Base-by-base conservation (phyloP, 345 rosid species). In the Leavenworthia alabamica region DNA sequence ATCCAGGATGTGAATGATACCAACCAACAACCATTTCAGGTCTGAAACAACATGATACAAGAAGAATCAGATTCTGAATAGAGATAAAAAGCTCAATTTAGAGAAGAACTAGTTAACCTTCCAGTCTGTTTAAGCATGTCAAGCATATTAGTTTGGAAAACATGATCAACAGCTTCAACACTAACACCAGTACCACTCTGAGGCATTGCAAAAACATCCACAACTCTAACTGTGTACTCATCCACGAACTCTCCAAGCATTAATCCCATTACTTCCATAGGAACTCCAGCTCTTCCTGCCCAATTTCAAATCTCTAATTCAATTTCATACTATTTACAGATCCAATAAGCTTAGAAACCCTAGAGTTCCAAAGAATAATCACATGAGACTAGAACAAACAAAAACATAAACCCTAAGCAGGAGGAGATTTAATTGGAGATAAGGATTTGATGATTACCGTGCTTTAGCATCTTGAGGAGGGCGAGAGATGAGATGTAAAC, bases 121-220 rank as follows among this genome's bases (percentile, higher is more conserved):
- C 99, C 99, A 26, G 97, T 94, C 71, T 94, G 97, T 71, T 94
- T 94, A 60, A 94, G 97, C 99, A 94, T 94, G 72, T 94, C 99
- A 13, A 94, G 90, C 99, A 94, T 94, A 56, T 88, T 90, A 35
- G 96, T 94, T 78, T 94, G 99, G 64, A 90, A 94, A 24, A 90
- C 99, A 68, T 94, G 97, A 73, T 94, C 99, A 33, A 94, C 97
- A 17, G 97, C 99, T 80, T 94, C 97, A 4, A 94, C 97, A 64
- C 99, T 94, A 56, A 94, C 99, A 64, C 97, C 96, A 8, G 99
- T 90, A 54, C 97, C 99, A 49, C 99, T 94, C 71, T 94, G 99
- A 4, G 99, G 99, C 99, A 94, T 94, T 0, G 99, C 99, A 66
- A 90, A 94, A 7, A 94, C 99, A 80, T 94, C 97, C 7, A 94